A percentile compares a stretch with the other conserved stretches of the same genome.
Evolutionary conservation across 345 rosid species (phyloP).

Genomic region (Pistacia integerrima): DNA sequence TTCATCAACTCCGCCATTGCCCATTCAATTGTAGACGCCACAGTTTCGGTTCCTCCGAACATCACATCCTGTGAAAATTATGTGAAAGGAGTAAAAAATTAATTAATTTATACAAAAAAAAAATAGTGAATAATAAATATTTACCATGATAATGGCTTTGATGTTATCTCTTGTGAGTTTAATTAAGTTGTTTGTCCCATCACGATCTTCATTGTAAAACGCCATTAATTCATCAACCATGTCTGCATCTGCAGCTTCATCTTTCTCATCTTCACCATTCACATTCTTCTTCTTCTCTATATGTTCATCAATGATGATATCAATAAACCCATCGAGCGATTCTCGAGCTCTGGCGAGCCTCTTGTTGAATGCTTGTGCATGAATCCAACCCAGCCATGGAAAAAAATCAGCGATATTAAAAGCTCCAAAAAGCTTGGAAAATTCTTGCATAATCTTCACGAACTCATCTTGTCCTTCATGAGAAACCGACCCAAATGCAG

Average conservation of each 20-base stretch:
- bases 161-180: constrained; percentile 69
- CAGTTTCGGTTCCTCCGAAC: constrained; percentile 79
- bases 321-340: constrained; percentile 71
- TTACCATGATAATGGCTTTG: constrained; percentile 96
- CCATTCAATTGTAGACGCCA: constrained; percentile 86
- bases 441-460: constrained; percentile 73
- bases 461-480: constrained; percentile 71
- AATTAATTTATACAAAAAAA: too few species aligned
- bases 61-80: constrained; percentile 38
- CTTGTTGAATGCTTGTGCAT: constrained; percentile 44
- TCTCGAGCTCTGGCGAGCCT: constrained; percentile 65
- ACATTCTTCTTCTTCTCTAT: constrained; percentile 36
- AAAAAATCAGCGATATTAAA: constrained; percentile 75
- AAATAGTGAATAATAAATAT: too few species aligned
- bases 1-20: constrained; percentile 67
- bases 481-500: constrained; percentile 76
- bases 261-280: neutral
- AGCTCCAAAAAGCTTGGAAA: constrained; percentile 88
- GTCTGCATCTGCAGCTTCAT: constrained; percentile 43
- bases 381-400: constrained; percentile 73
- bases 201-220: constrained; percentile 50
- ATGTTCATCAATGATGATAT: constrained; percentile 73
- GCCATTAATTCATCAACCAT: constrained; percentile 90
- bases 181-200: constrained; percentile 30
- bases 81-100: too few species aligned